These are phyloP conservation scores for Trichophyton simii DNA, from an alignment of 2,329 filamentous ascomycete genomes.

Conservation along the genomic window DNA sequence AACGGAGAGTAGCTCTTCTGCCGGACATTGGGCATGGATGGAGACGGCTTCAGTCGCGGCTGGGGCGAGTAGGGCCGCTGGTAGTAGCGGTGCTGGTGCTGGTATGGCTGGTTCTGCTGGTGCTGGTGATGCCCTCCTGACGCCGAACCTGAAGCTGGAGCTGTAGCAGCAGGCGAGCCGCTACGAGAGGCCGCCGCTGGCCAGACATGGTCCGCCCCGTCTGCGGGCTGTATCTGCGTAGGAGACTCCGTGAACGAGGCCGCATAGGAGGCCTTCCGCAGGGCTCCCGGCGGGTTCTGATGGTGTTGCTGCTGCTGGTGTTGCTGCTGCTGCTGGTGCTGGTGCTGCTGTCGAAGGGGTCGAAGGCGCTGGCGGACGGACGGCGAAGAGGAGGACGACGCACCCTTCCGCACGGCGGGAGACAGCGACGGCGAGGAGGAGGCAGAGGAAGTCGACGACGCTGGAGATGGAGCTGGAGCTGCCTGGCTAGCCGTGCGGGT, in stretches of 20 bases:
- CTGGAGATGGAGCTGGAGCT: too few species aligned
- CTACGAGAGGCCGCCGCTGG: not conserved
- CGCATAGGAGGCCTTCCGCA: not conserved
- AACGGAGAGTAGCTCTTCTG: constrained; percentile 15
- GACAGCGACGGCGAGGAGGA: not conserved
- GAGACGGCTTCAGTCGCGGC: constrained; percentile 16
- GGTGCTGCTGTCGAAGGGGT: not conserved
- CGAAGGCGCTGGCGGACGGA: constrained; percentile 2
- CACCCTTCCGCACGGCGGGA: not conserved
- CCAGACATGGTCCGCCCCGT: not conserved
- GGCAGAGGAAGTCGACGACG: not conserved
- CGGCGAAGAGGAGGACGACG: not conserved
- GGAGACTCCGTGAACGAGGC: constrained; percentile 7
- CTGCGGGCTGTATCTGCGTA: not conserved
- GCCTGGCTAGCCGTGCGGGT: constrained; percentile 12
- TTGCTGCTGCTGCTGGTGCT: too few species aligned
- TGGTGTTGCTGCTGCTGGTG: not conserved
- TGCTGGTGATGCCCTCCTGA: too few species aligned
- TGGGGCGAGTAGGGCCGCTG: not conserved
- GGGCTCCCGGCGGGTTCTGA: too few species aligned
- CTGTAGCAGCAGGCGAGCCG: not conserved
- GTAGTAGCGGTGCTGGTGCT: too few species aligned
- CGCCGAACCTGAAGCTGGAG: too few species aligned
- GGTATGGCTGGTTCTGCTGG: too few species aligned
- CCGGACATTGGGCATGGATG: constrained; percentile 25